Evolutionary conservation across 1,139 yeast genomes (phyloP).

Genomic region (Blastobotrys apis): DNA sequence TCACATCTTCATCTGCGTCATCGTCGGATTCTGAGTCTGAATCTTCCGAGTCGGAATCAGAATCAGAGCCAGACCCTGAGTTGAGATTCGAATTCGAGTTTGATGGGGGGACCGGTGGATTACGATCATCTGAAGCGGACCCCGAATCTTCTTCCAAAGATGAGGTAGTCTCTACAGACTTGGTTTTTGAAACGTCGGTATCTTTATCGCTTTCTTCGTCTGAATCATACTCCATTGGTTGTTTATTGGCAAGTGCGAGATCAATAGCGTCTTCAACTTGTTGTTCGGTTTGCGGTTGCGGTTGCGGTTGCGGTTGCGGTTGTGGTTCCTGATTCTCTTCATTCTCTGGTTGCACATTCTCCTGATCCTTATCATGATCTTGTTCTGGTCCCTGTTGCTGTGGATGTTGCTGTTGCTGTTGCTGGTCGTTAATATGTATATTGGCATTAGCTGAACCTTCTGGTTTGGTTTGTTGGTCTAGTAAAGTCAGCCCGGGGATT

Average conservation of each 20-base stretch:
- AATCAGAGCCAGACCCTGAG: conserved; percentile 2
- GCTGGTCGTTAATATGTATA: too few relatives aligned
- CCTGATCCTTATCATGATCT: background rate
- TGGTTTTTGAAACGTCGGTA: conserved; percentile 8
- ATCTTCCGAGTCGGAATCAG: conserved; percentile 24
- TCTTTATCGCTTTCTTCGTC: conserved; percentile 24
- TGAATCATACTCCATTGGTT: conserved; percentile 24
- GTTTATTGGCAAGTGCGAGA: conserved; percentile 24
- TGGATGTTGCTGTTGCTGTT: too few relatives aligned
- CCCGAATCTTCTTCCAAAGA: conserved; percentile 14
- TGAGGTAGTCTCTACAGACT: conserved; percentile 12
- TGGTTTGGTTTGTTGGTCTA: too few relatives aligned
- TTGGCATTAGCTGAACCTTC: too few relatives aligned
- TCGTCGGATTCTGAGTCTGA: conserved; percentile 23
- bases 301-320: background rate
- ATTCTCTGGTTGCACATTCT: background rate
- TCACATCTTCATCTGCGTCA: conserved; percentile 20
- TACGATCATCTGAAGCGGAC: conserved; percentile 15
- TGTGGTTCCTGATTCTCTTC: background rate
- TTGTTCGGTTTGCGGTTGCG: background rate
- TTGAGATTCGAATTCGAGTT: conserved; percentile 20
- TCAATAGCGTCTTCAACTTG: conserved; percentile 19
- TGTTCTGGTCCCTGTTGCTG: too few relatives aligned
- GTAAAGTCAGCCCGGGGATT: too few relatives aligned
- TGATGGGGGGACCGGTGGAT: conserved; percentile 13